These are phyloP conservation scores for Lactarius hatsudake DNA, from an alignment of 768 basidiomycete species.

Conservation along the genomic window DNA sequence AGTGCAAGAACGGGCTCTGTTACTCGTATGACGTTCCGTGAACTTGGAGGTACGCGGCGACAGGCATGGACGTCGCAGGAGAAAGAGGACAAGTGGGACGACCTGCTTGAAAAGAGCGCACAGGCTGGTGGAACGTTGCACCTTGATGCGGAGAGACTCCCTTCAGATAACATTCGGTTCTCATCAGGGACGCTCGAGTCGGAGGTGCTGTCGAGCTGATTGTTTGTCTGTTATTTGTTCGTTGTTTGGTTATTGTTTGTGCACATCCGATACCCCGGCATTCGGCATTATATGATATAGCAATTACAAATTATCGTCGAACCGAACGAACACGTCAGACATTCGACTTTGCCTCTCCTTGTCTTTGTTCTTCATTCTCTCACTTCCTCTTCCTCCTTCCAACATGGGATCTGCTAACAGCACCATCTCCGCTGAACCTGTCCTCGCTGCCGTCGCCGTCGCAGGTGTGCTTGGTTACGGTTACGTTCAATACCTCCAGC, in stretches of 20 bases:
- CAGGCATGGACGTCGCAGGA: constrained; percentile 58
- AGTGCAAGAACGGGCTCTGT: constrained; percentile 14
- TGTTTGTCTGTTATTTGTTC: not conserved
- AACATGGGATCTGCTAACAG: constrained; percentile 50
- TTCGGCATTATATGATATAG: not conserved
- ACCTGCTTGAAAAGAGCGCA: constrained; percentile 61
- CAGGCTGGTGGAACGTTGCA: constrained; percentile 73
- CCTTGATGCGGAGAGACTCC: constrained; percentile 40
- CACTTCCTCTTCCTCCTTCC: not conserved
- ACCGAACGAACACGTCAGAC: not conserved
- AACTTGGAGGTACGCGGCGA: constrained; percentile 39
- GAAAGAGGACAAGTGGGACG: constrained; percentile 71
- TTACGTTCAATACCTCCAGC: constrained; percentile 32
- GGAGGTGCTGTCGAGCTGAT: not conserved
- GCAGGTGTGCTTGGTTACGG: constrained; percentile 43
- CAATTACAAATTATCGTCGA: not conserved
- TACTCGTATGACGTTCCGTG: constrained; percentile 47
- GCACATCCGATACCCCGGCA: not conserved
- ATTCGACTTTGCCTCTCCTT: not conserved
- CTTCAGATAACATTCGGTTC: constrained; percentile 44
- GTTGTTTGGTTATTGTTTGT: not conserved
- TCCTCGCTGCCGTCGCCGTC: constrained; percentile 40
- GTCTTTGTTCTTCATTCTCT: not conserved
- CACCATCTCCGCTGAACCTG: constrained; percentile 39
- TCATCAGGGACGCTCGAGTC: constrained; percentile 32